These are phyloP conservation scores for Scedosporium aurantiacum DNA, from an alignment of 2,329 filamentous ascomycete species.

Conservation along the genomic window DNA sequence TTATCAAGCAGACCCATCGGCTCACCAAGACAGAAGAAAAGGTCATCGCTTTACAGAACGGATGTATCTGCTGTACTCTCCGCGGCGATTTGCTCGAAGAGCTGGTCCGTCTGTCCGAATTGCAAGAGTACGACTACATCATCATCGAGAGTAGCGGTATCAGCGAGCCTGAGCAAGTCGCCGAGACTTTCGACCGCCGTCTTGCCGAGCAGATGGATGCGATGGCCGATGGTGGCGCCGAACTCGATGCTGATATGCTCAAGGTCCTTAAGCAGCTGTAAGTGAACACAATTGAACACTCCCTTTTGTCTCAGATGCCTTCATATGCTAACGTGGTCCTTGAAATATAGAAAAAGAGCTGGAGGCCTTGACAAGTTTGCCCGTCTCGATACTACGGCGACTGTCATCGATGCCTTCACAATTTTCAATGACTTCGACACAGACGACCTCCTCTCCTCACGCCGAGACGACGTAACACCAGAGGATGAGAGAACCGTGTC, in stretches of 20 bases:
- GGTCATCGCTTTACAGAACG: constrained; percentile 58
- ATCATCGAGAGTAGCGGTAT: constrained; percentile 54
- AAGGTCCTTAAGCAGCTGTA: constrained; percentile 25
- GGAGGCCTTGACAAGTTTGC: constrained; percentile 58
- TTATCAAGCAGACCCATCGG: constrained; percentile 44
- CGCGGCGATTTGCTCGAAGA: constrained; percentile 62
- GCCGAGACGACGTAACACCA: constrained; percentile 48
- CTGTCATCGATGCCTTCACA: constrained; percentile 63
- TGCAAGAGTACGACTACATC: constrained; percentile 49
- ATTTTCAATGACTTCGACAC: constrained; percentile 64
- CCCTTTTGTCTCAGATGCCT: constrained; percentile 8
- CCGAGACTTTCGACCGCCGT: constrained; percentile 57
- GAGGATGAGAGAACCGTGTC: constrained; percentile 67
- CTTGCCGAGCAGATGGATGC: constrained; percentile 35
- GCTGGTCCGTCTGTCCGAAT: constrained; percentile 49
- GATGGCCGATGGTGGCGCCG: constrained; percentile 20
- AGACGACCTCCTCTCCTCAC: constrained; percentile 52
- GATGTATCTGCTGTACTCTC: constrained; percentile 67
- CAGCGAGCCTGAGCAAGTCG: constrained; percentile 63
- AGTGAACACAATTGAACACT: constrained; percentile 13
- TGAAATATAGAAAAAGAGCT: constrained; percentile 29
- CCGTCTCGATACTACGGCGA: constrained; percentile 59
- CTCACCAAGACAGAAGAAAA: constrained; percentile 51
- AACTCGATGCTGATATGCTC: constrained; percentile 23
- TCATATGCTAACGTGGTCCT: neutral